Evolutionary conservation across 164 flowering plant genomes (phyloP), one percentile per base, ranked within the genome.

Genomic region (Protea cynaroides): DNA sequence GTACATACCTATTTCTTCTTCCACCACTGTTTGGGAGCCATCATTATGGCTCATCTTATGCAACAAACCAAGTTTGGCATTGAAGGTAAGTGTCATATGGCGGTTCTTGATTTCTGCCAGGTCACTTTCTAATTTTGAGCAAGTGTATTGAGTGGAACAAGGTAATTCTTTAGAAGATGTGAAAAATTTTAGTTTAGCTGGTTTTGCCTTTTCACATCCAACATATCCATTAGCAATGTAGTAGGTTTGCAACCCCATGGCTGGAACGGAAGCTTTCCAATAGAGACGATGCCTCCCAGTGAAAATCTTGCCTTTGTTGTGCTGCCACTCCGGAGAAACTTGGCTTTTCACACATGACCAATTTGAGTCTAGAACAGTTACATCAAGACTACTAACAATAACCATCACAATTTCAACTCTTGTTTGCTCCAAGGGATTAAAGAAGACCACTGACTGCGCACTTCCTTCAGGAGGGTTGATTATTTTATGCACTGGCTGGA

Each of bases 321-420:
- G 94, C 74, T 82, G 88, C 72, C 77, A 70, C 76, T 92, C 97
- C 14, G 99, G 99, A 72, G 89, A 88, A 71, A 92, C 67, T 71
- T 95, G 97, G 76, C 97, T 89, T 65, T 71, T 76, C 49, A 92
- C 80, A 68, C 97, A 95, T 9, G 96, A 86, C 96, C 97, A 88
- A 71, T 92, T 89, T n/a, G 97, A 81, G 62, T 83, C 89, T 72
- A 95, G 58, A 54, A 95, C 87, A 61, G 84, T 72, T n/a, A 89
- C 82, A 65, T 84, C 91, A 36, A 92, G 86, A 38, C 82, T 77
- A 68, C 77, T 75, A 69, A 92, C 96, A 64, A 83, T 66, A 25
- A 88, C 86, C 89, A 87, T 88, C 73, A 88, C 97, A 68, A 95
- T 76, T 75, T 95, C 99, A 49, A 86, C 78, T 65, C 99, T 88